A percentile compares a stretch with the other conserved stretches of the same genome.
Conservation (phyloP, 2,329 filamentous ascomycete species). For the Penicillium sp. region DNA sequence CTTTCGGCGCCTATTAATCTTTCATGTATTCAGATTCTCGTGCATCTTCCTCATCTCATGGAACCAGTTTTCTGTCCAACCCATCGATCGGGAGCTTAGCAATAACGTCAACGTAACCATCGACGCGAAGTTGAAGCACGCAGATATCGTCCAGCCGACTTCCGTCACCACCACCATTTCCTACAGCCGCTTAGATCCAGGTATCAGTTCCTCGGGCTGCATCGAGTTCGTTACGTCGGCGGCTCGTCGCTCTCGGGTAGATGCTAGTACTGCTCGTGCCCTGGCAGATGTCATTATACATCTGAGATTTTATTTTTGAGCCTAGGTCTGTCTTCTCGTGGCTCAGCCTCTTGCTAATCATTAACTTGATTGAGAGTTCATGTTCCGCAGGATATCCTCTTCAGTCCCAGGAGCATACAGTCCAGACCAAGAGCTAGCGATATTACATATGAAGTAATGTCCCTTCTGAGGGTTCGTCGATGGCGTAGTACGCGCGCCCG, state of each 20-base stretch:
- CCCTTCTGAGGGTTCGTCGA: not conserved
- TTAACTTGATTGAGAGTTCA: conserved; percentile 8
- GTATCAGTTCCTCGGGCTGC: conserved; percentile 1
- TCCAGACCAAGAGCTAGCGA: not conserved
- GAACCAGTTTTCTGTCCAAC: not conserved
- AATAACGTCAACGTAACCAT: not conserved
- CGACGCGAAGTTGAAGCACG: not conserved
- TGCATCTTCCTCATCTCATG: not conserved
- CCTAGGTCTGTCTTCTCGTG: conserved; percentile 7
- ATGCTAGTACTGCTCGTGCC: conserved; percentile 7
- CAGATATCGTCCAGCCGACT: not conserved
- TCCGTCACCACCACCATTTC: conserved; percentile 4
- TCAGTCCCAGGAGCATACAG: not conserved
- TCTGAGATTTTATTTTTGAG: conserved; percentile 7
- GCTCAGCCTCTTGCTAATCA: conserved; percentile 9
- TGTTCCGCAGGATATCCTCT: not conserved
- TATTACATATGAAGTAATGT: not conserved
- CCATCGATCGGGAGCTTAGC: not conserved
- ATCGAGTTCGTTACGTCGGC: conserved; percentile 8
- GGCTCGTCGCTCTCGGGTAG: conserved; percentile 4
- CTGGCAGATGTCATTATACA: conserved; percentile 10
- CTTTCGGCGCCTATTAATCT: not conserved
- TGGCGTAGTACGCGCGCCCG: not conserved
- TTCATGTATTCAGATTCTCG: not conserved
- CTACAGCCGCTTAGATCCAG: not conserved